Base-by-base conservation (phyloP, 2,329 filamentous ascomycete genomes). In the Ceratocystis cubensis region DNA sequence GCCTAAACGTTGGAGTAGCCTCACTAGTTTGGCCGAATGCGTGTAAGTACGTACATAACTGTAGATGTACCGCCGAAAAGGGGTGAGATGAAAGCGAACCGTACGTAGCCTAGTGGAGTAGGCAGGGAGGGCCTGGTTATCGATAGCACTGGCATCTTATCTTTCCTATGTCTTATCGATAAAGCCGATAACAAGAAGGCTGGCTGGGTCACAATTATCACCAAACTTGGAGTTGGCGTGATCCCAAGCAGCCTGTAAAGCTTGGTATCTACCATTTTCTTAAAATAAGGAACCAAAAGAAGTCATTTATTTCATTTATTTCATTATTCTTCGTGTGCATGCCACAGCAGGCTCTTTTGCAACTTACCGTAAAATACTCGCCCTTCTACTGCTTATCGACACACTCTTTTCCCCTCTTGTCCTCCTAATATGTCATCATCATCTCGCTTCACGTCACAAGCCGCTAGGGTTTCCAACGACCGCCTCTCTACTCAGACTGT, bases 401-500 rank as follows among this genome's bases (percentile, higher is more conserved):
- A 20, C 44, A 41, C 22, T 50, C 22, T 22, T 63, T 25, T 41
- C 61, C 20, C n/a, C 13, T 59, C 33, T 37, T 13, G 8, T 37
- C 3, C 37, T 64, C n/a, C 25, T 63, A 44, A 56, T 37, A 63
- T 64, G 64, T 68, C 62, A 15, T 48, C 46, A 48, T 68, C 62
- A 13, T 44, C 46, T 2, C 57, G 65, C 20, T 61, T 66, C 15
- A 63, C 33, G 13, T n/a, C 56, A 56, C 13, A 48, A 63, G n/a
- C 17, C 71, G 70, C 63, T 66, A 81, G 80, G 78, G 75, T 79
- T 22, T 75, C 67, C 73, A 85, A 93, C 75, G 87, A 96, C 73
- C 81, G 91, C 15, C 81, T 96, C 61, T 93, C 93, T 68, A 89
- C 85, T 65, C 86, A 91, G 73, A 96, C 91, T 0, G 91, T 96